Evolutionary conservation across 192 early-diverging fungal genomes (phyloP), one percentile per base, ranked within the genome.

Genomic region (Geranomyces michiganensis): DNA sequence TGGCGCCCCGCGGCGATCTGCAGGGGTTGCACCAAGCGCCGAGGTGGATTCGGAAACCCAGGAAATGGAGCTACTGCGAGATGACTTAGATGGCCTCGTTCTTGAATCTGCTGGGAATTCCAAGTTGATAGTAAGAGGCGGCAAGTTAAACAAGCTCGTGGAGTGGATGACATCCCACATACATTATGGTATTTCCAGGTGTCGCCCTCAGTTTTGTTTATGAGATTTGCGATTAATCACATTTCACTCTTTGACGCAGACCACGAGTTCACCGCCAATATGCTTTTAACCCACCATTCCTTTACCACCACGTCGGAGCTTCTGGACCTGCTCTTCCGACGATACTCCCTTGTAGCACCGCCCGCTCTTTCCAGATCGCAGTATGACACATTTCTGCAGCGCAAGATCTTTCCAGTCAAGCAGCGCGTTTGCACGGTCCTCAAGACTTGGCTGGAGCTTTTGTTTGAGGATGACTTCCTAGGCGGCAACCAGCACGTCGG

Each of bases 281-380:
- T 87, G 9, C 32, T 87, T 12, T 24, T 87, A 30, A 88, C 86
- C 10, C 86, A 87, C 65, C 86, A 87, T 60, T 87, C 86, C 1
- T 82, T 87, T 53, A 83, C 78, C 1, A 85, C 86, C 19, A 83
- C 82, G 5, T 45, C 74, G 22, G 77, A 82, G 44, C 65, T 87
- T 9, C 53, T 86, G 62, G 76, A 85, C 49, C 63, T 69, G 1
- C 63, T 86, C 30, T 59, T 74, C 14, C 56, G 62, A 21, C 64
- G 83, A 63, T 86, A 86, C 60, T 74, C 63, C 31, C 53, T 85
- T 24, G 76, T 74, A 0, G 75, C 81, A 15, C 85, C 82, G 41
- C 69, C 64, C 45, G 81, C 76, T 14, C 56, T 86, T 15, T 79
- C 62, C 56, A 67, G 82, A 22, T 14, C 58, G 29, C 66, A 76